Percentiles rank a stretch among this genome's conserved stretches.
Evolutionary conservation across 1,139 yeast species (phyloP).

Genomic region (Nakaseomyces delphensis): DNA sequence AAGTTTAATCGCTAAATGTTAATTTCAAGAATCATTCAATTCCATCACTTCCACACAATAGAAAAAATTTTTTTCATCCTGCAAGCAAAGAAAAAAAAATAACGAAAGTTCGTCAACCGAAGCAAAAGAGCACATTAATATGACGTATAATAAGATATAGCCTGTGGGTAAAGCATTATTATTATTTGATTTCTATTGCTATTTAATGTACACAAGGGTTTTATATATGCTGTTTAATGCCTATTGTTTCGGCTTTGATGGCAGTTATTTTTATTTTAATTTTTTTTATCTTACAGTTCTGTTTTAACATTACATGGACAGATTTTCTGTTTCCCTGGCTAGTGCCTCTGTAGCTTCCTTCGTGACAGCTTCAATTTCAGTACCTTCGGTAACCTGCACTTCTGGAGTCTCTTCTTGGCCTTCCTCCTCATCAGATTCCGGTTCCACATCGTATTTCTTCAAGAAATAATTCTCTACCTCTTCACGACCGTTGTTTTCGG

Average conservation of each 20-base stretch:
- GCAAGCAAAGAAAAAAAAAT: not conserved
- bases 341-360: constrained; percentile 34
- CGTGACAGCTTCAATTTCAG: constrained; percentile 36
- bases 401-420: constrained; percentile 29
- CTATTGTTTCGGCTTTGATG: no score
- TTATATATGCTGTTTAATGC: not conserved
- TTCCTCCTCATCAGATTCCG: constrained; percentile 38
- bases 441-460: constrained; percentile 63
- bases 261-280: not conserved
- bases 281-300: not conserved
- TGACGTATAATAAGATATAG: no score
- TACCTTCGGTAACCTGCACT: constrained; percentile 33
- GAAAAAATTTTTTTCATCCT: constrained; percentile 32
- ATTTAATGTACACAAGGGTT: not conserved
- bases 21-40: not conserved
- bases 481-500: constrained; percentile 61
- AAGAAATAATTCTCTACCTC: constrained; percentile 67
- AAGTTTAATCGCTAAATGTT: not conserved
- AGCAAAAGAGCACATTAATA: no score
- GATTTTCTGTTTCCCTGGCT: constrained; percentile 18
- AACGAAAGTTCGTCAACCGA: not conserved
- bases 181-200: no score
- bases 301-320: not conserved
- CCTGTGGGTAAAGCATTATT: no score
- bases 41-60: constrained; percentile 27